Conservation (phyloP, 345 rosid species). For the Syzygium oleosum region DNA sequence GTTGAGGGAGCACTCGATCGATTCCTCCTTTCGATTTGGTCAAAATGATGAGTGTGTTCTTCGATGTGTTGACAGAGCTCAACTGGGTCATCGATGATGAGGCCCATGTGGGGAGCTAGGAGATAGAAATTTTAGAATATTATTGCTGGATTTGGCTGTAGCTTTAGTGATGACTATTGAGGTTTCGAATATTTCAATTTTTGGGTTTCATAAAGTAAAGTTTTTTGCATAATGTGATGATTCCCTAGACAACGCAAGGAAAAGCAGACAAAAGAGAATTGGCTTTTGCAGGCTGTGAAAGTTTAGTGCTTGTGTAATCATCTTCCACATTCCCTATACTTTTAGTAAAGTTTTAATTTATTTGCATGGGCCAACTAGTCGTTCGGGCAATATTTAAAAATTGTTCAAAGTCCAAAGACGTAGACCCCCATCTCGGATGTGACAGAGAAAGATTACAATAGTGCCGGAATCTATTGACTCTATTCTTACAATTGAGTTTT, state of each 20-base stretch:
- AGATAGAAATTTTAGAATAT: not conserved
- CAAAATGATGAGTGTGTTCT: conserved; percentile 3
- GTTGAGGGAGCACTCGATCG: not conserved
- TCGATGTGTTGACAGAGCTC: not conserved
- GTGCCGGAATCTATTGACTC: not conserved
- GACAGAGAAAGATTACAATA: not conserved
- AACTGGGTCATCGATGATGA: not conserved
- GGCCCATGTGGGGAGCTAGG: not conserved
- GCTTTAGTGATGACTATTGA: not conserved
- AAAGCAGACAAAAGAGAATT: not conserved
- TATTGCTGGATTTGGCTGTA: not conserved
- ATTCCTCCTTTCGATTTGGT: not conserved
- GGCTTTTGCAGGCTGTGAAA: not conserved
- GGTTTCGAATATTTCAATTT: not conserved
- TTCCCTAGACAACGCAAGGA: not conserved
- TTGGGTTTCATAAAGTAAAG: not conserved
- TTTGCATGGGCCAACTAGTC: not conserved
- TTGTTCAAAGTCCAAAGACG: not conserved
- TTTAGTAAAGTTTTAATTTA: not conserved
- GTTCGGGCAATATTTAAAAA: not conserved
- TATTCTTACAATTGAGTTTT: not conserved
- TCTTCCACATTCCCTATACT: not conserved
- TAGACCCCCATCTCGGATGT: not conserved
- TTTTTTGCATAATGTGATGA: not conserved
- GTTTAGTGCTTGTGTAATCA: not conserved